Percentiles rank a stretch among this genome's conserved stretches.
Conservation (phyloP, 176 grass and related monocot species). For the Cymbopogon citratus region DNA sequence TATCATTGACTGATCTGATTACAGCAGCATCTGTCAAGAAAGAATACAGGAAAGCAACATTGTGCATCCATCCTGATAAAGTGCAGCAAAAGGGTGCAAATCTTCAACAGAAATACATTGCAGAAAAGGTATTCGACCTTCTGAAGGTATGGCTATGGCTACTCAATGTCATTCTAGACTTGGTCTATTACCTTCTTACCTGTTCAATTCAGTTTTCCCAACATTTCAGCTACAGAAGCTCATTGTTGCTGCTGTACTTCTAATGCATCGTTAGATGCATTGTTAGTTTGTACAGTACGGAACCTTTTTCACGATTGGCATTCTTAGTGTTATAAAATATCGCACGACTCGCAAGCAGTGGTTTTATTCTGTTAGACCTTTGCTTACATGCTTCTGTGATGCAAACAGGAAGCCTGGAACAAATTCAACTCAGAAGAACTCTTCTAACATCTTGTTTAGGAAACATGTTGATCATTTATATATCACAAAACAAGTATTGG, state of each 20-base stretch:
- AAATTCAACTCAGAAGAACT: constrained; percentile 45
- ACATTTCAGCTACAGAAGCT: not conserved
- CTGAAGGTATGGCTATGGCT: constrained; percentile 50
- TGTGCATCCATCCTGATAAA: constrained; percentile 65
- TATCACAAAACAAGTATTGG: not conserved
- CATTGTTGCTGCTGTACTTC: not conserved
- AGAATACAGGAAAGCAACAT: constrained; percentile 53
- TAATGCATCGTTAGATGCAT: not conserved
- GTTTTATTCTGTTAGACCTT: not conserved
- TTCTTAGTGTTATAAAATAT: not conserved
- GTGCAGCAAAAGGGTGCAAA: constrained; percentile 57
- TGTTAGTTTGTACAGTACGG: not conserved
- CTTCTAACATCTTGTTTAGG: constrained; percentile 8
- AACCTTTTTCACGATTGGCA: not conserved
- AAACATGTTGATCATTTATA: not conserved
- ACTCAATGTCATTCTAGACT: not conserved
- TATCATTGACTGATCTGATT: constrained; percentile 59
- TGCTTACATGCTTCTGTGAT: not conserved
- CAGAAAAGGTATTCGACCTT: constrained; percentile 61
- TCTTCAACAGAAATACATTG: constrained; percentile 57
- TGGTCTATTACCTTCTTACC: not conserved
- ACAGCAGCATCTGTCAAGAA: constrained; percentile 52
- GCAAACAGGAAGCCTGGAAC: constrained; percentile 44
- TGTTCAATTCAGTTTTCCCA: not conserved
- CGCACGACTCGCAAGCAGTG: not conserved